These are phyloP conservation scores for Gaillardinia entomophila DNA, from an alignment of 805 yeast species.

Conservation along the genomic window DNA sequence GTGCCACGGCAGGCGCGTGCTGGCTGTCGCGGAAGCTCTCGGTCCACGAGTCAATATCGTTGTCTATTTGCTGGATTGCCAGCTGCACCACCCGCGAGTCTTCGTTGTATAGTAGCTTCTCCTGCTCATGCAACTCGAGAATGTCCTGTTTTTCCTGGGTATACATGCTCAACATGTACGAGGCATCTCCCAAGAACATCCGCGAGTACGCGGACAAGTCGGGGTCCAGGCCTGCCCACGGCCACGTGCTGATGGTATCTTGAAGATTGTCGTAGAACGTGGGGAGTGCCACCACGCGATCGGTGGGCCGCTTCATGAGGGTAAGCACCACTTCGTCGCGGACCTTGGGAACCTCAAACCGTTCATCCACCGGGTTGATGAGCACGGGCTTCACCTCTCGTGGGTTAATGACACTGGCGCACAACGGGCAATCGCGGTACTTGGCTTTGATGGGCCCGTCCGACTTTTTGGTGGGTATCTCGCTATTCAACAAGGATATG, in stretches of 20 bases:
- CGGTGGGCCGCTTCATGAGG: constrained; percentile 50
- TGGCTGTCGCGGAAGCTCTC: constrained; percentile 15
- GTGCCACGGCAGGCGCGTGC: not conserved
- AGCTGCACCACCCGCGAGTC: constrained; percentile 46
- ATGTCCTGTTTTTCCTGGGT: constrained; percentile 56
- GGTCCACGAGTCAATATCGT: constrained; percentile 35
- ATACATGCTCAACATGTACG: constrained; percentile 49
- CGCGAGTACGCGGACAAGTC: constrained; percentile 48
- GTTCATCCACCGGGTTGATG: constrained; percentile 41
- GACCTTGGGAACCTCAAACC: constrained; percentile 52
- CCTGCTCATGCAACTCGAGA: constrained; percentile 46
- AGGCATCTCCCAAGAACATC: constrained; percentile 58
- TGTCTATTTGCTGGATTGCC: constrained; percentile 53
- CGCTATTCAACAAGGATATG: constrained; percentile 60
- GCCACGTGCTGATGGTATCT: constrained; percentile 40
- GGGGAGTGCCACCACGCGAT: constrained; percentile 46
- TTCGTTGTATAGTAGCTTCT: constrained; percentile 55
- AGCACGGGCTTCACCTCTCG: constrained; percentile 64
- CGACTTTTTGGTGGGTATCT: constrained; percentile 33
- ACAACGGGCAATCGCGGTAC: constrained; percentile 75
- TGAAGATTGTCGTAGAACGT: constrained; percentile 23
- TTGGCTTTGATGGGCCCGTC: constrained; percentile 35
- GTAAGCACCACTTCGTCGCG: constrained; percentile 53
- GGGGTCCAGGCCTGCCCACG: constrained; percentile 40
- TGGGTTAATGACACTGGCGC: constrained; percentile 50